Percentiles rank a stretch among this genome's conserved stretches.
Evolutionary conservation across 2,329 filamentous ascomycete species (phyloP).

Genomic region (Fusarium azukiicola): DNA sequence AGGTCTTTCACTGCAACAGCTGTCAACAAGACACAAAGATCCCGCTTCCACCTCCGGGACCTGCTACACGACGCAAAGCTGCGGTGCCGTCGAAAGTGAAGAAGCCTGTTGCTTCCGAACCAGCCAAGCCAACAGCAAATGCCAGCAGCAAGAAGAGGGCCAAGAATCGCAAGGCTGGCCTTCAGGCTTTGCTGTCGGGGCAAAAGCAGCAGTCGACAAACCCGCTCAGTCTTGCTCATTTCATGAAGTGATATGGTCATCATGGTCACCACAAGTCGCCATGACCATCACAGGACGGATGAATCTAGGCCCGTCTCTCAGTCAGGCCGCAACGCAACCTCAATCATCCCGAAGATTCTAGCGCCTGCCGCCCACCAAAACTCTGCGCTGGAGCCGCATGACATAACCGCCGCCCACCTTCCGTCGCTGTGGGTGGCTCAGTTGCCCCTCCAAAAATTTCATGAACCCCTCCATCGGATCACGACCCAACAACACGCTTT

Average conservation of each 20-base stretch:
- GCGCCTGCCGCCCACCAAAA: conserved; percentile 44
- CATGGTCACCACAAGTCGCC: conserved; percentile 16
- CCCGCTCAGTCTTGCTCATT: conserved; percentile 76
- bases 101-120: conserved; percentile 38
- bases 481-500: conserved; percentile 44
- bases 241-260: conserved; percentile 64
- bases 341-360: conserved; percentile 51
- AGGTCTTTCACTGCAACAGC: conserved; percentile 68
- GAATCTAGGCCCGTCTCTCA: conserved; percentile 38
- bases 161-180: conserved; percentile 81
- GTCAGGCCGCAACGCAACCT: conserved; percentile 28
- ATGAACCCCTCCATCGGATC: conserved; percentile 54
- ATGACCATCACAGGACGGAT: conserved; percentile 13
- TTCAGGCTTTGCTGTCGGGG: conserved; percentile 81
- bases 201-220: conserved; percentile 70
- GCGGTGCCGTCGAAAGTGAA: conserved; percentile 46
- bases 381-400: conserved; percentile 52
- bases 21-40: conserved; percentile 70
- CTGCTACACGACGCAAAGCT: conserved; percentile 51
- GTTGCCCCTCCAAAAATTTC: conserved; percentile 60
- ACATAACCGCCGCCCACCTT: conserved; percentile 51
- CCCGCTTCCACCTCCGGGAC: conserved; percentile 63
- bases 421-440: conserved; percentile 33
- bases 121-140: conserved; percentile 68
- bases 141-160: conserved; percentile 83